Evolutionary conservation across 208 protist genomes (phyloP).

Genomic region (Borovskyia barvae): DNA sequence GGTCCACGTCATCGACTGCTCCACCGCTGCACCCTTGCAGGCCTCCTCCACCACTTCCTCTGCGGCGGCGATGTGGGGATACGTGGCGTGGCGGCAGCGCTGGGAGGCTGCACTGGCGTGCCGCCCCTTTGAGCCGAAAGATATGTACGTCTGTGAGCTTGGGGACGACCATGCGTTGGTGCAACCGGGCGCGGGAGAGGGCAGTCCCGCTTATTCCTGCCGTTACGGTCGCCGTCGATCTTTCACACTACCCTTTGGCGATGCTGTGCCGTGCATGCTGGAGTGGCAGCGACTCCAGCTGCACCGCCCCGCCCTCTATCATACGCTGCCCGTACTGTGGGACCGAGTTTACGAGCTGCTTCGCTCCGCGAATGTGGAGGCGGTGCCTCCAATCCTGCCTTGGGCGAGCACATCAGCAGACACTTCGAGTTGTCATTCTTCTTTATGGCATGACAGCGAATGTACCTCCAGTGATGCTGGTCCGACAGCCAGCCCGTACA

Average conservation of each 20-base stretch:
- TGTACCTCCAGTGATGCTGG: too few species aligned
- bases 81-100: slow-evolving; percentile 19
- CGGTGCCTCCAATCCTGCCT: slow-evolving; percentile 6
- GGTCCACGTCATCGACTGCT: slow-evolving; percentile 8
- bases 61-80: slow-evolving; percentile 8
- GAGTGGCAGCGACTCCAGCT: slow-evolving; percentile 7
- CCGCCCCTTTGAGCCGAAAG: slow-evolving; percentile 5
- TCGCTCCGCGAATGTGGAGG: neutral
- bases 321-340: slow-evolving; percentile 17
- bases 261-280: neutral
- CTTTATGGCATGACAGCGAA: too few species aligned
- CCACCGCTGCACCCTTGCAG: neutral
- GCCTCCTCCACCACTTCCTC: neutral
- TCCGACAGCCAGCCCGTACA: too few species aligned
- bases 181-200: too few species aligned
- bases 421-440: too few species aligned
- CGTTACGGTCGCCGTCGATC: too few species aligned
- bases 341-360: slow-evolving; percentile 17
- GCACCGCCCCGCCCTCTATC: slow-evolving; percentile 14
- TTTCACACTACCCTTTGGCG: too few species aligned
- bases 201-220: too few species aligned
- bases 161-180: too few species aligned
- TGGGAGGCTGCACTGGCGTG: slow-evolving; percentile 19
- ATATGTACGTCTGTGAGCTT: slow-evolving; percentile 10
- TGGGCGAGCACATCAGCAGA: too few species aligned